Evolutionary conservation across 2,329 filamentous ascomycete species (phyloP), one percentile per base, ranked within the genome.

Genomic region (Penicillium sp.): DNA sequence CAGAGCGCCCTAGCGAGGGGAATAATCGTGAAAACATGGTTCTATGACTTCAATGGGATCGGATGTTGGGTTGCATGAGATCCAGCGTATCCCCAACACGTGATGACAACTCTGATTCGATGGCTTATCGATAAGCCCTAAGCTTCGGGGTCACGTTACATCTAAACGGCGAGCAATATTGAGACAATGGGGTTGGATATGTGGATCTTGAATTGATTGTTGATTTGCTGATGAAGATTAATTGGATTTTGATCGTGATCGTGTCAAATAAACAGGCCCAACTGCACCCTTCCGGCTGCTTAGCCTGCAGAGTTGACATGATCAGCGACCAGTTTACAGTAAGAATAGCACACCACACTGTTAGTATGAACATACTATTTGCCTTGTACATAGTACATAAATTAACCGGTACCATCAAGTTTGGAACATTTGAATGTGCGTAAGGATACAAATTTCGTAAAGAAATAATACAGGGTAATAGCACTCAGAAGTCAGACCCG

Each of bases 21-120:
- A 67, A 38, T 50, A 67, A 58, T 57, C 67, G 68, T 57, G 67
- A 62, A 59, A 72, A 65, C 72, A 75, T 74, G 50, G 52, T 61
- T 60, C 42, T 64, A 37, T 50, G 47, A 53, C 50, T 58, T 38
- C 41, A 51, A 50, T 58, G 60, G 54, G 55, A 63, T 63, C 50
- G 46, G 56, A 62, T 43, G 56, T 61, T 59, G 48, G 46, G 57
- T 58, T 52, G 50, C 54, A 49, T 58, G n/a, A 51, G 27, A 57
- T 40, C 48, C 31, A 53, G 43, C 27, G 43, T 35, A 56, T 58
- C 54, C 46, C 12, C 41, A 46, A 19, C 65, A 67, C 62, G 65
- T 67, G 64, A 62, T 31, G 1, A 13, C 6, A 33, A 33, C 31
- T 17, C 51, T 10, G 38, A 25, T 4, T 7, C 12, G 2, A 15